These are phyloP conservation scores for Ballota nigra DNA, from an alignment of 257 asterid species.

Conservation along the genomic window DNA sequence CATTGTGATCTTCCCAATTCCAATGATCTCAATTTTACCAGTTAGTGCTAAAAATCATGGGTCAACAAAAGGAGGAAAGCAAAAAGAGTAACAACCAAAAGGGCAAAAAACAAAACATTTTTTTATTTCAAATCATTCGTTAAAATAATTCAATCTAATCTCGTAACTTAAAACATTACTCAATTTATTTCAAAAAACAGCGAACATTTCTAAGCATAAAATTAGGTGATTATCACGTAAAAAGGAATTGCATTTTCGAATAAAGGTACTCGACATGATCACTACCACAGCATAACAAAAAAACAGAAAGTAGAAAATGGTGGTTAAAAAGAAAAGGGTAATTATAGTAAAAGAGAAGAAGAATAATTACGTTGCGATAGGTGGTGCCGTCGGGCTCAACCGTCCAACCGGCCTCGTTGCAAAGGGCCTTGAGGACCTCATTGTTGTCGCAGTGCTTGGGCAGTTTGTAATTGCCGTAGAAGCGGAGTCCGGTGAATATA, in stretches of 20 bases:
- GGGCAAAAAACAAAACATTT: no score
- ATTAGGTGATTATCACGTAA: no score
- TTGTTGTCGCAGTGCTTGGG: slow-evolving; percentile 74
- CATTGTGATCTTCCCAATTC: background rate
- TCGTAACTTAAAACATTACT: no score
- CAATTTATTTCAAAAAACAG: no score
- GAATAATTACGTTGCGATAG: slow-evolving; percentile 53
- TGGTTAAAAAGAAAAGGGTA: background rate
- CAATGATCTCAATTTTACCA: background rate
- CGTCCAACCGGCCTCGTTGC: slow-evolving; percentile 72
- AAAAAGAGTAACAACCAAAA: background rate
- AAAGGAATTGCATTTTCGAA: background rate
- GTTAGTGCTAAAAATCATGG: background rate
- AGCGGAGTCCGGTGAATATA: slow-evolving; percentile 65
- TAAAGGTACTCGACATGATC: background rate
- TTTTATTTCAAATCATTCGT: no score
- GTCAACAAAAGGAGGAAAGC: background rate
- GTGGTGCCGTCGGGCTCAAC: slow-evolving; percentile 74
- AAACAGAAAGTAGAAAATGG: background rate
- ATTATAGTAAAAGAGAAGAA: background rate
- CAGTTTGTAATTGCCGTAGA: slow-evolving; percentile 64
- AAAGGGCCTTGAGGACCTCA: slow-evolving; percentile 77
- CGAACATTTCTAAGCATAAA: no score
- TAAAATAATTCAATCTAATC: no score
- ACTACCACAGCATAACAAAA: background rate